These are phyloP conservation scores for Chlorokybus atmophyticus DNA, from an alignment of 139 green algal genomes.

Conservation along the genomic window DNA sequence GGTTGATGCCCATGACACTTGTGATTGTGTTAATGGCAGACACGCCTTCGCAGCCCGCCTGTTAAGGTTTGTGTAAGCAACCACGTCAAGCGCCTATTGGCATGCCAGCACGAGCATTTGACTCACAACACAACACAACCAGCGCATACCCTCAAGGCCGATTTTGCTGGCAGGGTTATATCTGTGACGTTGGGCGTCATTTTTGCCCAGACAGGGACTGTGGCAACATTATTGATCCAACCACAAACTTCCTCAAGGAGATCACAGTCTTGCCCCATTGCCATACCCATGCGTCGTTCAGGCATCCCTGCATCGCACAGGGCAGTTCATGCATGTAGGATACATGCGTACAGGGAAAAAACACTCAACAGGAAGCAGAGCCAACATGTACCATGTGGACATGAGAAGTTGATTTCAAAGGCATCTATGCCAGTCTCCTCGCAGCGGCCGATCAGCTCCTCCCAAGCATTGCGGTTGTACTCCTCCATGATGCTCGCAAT, in stretches of 20 bases:
- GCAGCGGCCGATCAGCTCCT: conserved; percentile 78
- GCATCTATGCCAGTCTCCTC: conserved; percentile 81
- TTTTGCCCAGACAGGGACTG: conserved; percentile 89
- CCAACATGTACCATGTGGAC: conserved; percentile 54
- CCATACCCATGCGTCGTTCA: conserved; percentile 55
- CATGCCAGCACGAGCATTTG: too few species aligned
- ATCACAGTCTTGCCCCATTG: conserved; percentile 63
- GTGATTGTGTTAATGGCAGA: conserved; percentile 72
- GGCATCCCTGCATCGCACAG: conserved; percentile 78
- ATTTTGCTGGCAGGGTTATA: conserved; percentile 48
- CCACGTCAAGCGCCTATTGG: too few species aligned
- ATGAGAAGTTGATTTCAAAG: conserved; percentile 96
- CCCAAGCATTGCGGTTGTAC: conserved; percentile 71
- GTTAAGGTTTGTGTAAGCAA: not conserved
- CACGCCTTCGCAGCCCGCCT: conserved; percentile 44
- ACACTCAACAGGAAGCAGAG: not conserved
- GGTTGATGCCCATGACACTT: conserved; percentile 86
- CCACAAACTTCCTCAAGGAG: conserved; percentile 60
- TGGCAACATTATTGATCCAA: conserved; percentile 77
- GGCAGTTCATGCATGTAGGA: conserved; percentile 31
- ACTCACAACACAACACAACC: too few species aligned
- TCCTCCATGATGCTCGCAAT: conserved; percentile 92
- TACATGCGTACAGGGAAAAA: not conserved
- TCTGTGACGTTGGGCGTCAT: conserved; percentile 98
- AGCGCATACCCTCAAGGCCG: too few species aligned